These are phyloP conservation scores for Globisporangium camurandrum DNA, from an alignment of 352 stramenopile genomes.

Conservation along the genomic window DNA sequence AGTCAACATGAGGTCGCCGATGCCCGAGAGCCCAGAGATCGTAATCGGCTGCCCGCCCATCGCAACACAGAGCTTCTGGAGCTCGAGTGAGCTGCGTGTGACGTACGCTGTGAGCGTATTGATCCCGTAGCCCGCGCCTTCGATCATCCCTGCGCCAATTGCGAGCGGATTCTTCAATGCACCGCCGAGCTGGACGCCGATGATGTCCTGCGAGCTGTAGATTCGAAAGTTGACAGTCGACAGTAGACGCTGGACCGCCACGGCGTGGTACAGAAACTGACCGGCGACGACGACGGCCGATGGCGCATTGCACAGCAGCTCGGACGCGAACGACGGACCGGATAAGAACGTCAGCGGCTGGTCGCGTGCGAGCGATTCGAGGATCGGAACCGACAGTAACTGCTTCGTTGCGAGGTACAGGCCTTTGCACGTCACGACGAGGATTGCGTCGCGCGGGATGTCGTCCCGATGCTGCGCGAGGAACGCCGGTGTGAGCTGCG, in stretches of 20 bases:
- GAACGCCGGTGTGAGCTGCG: conserved; percentile 92
- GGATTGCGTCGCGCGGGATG: conserved; percentile 86
- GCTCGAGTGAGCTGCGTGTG: conserved; percentile 93
- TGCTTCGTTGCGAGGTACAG: conserved; percentile 94
- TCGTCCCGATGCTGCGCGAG: conserved; percentile 76
- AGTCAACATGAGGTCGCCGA: conserved; percentile 94
- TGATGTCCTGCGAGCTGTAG: conserved; percentile 91
- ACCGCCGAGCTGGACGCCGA: conserved; percentile 95
- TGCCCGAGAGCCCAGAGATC: conserved; percentile 90
- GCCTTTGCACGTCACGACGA: conserved; percentile 93
- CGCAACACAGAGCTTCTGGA: conserved; percentile 92
- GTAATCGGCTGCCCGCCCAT: conserved; percentile 93
- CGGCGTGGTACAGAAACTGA: conserved; percentile 87
- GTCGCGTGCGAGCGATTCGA: conserved; percentile 85
- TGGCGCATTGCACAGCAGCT: conserved; percentile 93
- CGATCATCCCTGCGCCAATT: conserved; percentile 95
- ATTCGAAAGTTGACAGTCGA: conserved; percentile 90
- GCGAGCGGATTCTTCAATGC: conserved; percentile 98
- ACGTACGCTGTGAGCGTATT: conserved; percentile 94
- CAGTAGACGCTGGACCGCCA: conserved; percentile 76
- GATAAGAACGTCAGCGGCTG: conserved; percentile 94
- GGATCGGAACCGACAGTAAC: conserved; percentile 94
- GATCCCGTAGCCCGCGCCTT: conserved; percentile 94
- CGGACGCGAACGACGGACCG: conserved; percentile 93
- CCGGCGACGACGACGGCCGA: conserved; percentile 95